Evolutionary conservation across 2,329 filamentous ascomycete genomes (phyloP).

Genomic region (Aspergillus chevalieri): DNA sequence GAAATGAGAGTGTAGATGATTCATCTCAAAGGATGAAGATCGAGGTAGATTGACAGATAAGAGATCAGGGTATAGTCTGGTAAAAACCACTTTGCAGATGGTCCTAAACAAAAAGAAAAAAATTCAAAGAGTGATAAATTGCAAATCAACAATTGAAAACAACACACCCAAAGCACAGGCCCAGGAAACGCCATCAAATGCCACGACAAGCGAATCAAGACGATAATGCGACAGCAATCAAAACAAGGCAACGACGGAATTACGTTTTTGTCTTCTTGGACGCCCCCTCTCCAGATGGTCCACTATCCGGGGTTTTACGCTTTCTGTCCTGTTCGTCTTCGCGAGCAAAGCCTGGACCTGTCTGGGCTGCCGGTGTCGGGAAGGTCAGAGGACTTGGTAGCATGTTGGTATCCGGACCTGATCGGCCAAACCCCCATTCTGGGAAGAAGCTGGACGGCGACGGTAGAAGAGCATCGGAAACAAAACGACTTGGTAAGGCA

Average conservation of each 20-base stretch:
- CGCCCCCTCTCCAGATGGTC: slow-evolving; percentile 23
- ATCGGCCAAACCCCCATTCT: slow-evolving; percentile 72
- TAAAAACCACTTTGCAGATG: too few species aligned
- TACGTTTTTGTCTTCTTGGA: slow-evolving; percentile 37
- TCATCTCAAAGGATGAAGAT: too few species aligned
- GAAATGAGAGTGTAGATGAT: too few species aligned
- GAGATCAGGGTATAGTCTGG: too few species aligned
- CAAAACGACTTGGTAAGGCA: slow-evolving; percentile 83
- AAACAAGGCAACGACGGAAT: slow-evolving; percentile 2
- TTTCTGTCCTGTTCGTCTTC: slow-evolving; percentile 42
- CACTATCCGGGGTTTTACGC: slow-evolving; percentile 38
- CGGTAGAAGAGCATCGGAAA: slow-evolving; percentile 78
- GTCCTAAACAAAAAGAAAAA: background rate
- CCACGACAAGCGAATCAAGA: background rate
- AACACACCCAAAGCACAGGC: background rate
- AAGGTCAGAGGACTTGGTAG: slow-evolving; percentile 90
- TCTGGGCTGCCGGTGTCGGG: slow-evolving; percentile 61
- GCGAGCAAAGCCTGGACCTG: slow-evolving; percentile 34
- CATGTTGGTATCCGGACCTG: slow-evolving; percentile 67
- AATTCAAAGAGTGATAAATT: background rate
- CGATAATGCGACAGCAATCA: slow-evolving; percentile 1
- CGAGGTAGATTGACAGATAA: too few species aligned
- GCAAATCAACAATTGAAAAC: background rate
- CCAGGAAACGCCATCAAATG: slow-evolving; percentile 3
- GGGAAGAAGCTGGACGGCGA: slow-evolving; percentile 90